Evolutionary conservation across 306 rosid genomes (phyloP).

Genomic region (Oemleria cerasiformis): DNA sequence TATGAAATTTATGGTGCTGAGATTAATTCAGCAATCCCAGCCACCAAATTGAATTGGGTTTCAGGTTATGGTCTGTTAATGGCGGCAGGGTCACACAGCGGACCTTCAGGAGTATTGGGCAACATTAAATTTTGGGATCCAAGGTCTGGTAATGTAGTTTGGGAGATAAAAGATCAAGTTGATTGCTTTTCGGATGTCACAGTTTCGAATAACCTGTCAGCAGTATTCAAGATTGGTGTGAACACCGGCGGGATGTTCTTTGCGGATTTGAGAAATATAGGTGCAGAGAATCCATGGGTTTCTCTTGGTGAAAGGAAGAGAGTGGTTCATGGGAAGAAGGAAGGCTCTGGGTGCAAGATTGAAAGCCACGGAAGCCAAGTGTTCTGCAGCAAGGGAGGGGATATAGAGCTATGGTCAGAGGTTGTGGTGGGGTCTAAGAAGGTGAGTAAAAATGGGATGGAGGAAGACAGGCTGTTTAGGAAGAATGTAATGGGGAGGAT

Average conservation of each 20-base stretch:
- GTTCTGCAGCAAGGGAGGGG: constrained; percentile 72
- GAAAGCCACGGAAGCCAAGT: constrained; percentile 81
- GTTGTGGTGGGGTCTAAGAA: constrained; percentile 42
- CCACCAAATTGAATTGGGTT: constrained; percentile 75
- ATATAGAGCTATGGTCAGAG: constrained; percentile 83
- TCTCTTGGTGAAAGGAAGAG: constrained; percentile 64
- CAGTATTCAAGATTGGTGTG: constrained; percentile 83
- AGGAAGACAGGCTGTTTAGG: constrained; percentile 55
- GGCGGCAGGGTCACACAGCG: constrained; percentile 96
- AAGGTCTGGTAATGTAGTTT: constrained; percentile 54
- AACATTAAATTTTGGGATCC: constrained; percentile 79
- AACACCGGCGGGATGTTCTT: constrained; percentile 60
- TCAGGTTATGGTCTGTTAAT: constrained; percentile 49
- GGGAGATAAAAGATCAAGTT: constrained; percentile 67
- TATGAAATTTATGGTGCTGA: constrained; percentile 82
- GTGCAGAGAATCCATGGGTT: constrained; percentile 57
- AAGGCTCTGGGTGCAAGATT: constrained; percentile 74
- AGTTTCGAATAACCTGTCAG: constrained; percentile 52
- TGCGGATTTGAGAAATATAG: constrained; percentile 62
- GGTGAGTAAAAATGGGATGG: constrained; percentile 22
- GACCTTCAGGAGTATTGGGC: constrained; percentile 81
- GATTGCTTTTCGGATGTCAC: constrained; percentile 88
- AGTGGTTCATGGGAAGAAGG: constrained; percentile 62
- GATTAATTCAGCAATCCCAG: constrained; percentile 80
- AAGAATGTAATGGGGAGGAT: constrained; percentile 77